phyloP scores from a whole-genome alignment of 1,139 yeast species.

The Candida buenavistaensis region DNA sequence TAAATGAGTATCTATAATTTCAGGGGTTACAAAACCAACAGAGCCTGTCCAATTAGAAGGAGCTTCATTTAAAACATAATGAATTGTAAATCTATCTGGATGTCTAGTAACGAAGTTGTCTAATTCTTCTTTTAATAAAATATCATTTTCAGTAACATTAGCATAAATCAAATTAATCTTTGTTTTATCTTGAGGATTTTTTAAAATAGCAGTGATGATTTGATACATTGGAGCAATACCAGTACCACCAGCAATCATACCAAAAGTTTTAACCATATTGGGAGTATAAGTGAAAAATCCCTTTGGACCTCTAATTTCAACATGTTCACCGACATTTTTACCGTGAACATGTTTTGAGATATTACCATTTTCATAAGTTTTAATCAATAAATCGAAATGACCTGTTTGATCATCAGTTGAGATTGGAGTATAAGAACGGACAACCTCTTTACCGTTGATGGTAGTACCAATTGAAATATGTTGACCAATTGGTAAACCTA shows the following conservation, averaged over 20 bases:
- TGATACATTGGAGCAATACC: slow-evolving; percentile 97
- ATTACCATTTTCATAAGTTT: slow-evolving; percentile 91
- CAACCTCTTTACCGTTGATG: slow-evolving; percentile 70
- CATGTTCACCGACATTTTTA: slow-evolving; percentile 50
- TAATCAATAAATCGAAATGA: slow-evolving; percentile 83
- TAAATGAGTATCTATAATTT: slow-evolving; percentile 56
- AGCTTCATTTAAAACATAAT: slow-evolving; percentile 78
- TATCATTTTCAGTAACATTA: slow-evolving; percentile 71
- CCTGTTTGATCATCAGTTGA: slow-evolving; percentile 85
- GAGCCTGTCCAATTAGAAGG: slow-evolving; percentile 49
- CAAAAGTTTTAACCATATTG: slow-evolving; percentile 76
- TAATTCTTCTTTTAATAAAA: slow-evolving; percentile 73
- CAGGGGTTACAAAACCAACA: slow-evolving; percentile 73
- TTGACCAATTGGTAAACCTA: slow-evolving; percentile 95
- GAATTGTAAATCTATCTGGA: slow-evolving; percentile 75
- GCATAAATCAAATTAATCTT: slow-evolving; percentile 81
- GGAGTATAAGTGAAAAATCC: slow-evolving; percentile 86
- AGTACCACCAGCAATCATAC: slow-evolving; percentile 92
- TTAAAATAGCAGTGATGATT: slow-evolving; percentile 65
- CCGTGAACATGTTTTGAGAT: slow-evolving; percentile 75
- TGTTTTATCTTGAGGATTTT: slow-evolving; percentile 82
- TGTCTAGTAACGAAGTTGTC: slow-evolving; percentile 62
- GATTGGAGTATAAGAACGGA: slow-evolving; percentile 93
- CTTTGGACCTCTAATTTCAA: slow-evolving; percentile 79
- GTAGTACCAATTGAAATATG: slow-evolving; percentile 78